Evolutionary conservation across 164 flowering plant species (phyloP), one percentile per base, ranked within the genome.

Genomic region (Warburgia ugandensis): DNA sequence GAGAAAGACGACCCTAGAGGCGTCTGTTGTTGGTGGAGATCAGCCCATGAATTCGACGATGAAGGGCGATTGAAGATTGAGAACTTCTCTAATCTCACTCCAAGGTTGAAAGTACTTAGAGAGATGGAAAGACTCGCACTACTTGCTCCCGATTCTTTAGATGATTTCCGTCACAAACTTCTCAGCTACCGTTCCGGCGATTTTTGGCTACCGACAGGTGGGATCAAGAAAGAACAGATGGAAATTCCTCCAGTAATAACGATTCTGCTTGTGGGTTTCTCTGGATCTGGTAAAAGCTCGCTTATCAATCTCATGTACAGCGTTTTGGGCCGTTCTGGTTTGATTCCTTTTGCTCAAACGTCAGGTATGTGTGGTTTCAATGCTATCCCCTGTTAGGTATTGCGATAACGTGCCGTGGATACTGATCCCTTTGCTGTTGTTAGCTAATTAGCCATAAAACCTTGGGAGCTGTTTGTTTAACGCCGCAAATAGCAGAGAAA

Each of bases 281-380:
- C 67, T 59, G 78, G 80, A 45, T 66, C 81, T 33, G 96, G 96
- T 14, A 86, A 86, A 54, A 86, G 89, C 68, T 76, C 96, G 27
- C 67, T 83, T 29, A 59, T 81, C 1, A 83, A 83, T 38, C 74
- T 83, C 22, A 76, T 78, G 86, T 81, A 86, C 68, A 76, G 83
- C 40, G 86, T 83, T 47, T 71, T 83, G 27, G 86, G 89, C 12
- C 77, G 78, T 3, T 63, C 86, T 55, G 86, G 96, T 0, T 69
- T 79, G 42, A 68, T 83, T 23, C 92, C 86, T 11, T 86, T 83
- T 22, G 84, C 86, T 30, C 82, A 76, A 54, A 79, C 90, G 2
- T 78, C 83, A 19, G 69, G 87, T 81, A 48, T 57, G 54, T 36
- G 19, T 2, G 5, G 14, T 17, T 12, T 30, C 52, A n/a, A n/a